Base-by-base conservation (phyloP, 2,329 filamentous ascomycete species). In the Scedosporium aurantiacum region DNA sequence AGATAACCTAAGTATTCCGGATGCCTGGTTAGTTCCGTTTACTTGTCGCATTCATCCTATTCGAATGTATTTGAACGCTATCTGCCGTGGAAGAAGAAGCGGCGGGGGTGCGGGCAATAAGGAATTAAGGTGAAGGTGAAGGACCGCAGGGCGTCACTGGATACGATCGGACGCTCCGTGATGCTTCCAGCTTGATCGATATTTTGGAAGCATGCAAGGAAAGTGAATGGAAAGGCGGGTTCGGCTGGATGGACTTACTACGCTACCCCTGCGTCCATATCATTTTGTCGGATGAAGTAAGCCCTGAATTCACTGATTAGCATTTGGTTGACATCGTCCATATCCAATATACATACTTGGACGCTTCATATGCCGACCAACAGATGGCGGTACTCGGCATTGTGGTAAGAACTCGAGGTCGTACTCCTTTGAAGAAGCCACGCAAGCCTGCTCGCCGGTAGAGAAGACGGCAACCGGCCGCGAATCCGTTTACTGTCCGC, bases 321-420 rank as follows among this genome's bases (percentile, higher is more conserved):
- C 40, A 41, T 14, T 14, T 41, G 28, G 6, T 59, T 41, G 25
- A 16, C 27, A 21, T 12, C 1, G 14, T 25, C 18, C 12, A 60
- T 37, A 12, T 32, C 12, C 8, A 18, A n/a, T 10, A 21, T 23
- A 76, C 82, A 69, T 74, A 86, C 84, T 87, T 87, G 67, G 82
- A 87, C 65, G 84, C 84, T 69, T 87, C 84, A 67, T 87, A 87
- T 32, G 84, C 84, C 45, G 84, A 94, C 94, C 94, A 99, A 81
- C 94, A 99, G 70, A 99, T 99, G n/a, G 94, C 94, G 40, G 94
- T 99, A 76, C 92, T 97, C 21, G 94, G 94, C 89, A 97, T 97
- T 1, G 94, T 96, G 10, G 92, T 97, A 64, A 99, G 86, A 57
- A 99, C 88, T 69, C 94, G 83, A 56, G 94, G 94, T 68, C 89